phyloP scores from a whole-genome alignment of 306 rosid genomes.

The Ormosia semicastrata region DNA sequence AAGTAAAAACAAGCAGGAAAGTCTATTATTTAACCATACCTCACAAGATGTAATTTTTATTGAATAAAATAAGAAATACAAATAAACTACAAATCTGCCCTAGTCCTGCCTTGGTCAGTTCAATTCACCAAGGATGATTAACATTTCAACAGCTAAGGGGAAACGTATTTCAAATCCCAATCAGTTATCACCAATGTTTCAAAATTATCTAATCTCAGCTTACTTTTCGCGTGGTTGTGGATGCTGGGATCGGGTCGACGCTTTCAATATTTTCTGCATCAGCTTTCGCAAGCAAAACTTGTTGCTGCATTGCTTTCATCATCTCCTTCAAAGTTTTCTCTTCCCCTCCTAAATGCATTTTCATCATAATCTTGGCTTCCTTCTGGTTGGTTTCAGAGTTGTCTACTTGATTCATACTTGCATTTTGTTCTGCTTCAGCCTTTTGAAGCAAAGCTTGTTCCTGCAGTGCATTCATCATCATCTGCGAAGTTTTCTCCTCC shows the following conservation, averaged over 20 bases:
- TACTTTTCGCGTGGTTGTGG: slow-evolving; percentile 35
- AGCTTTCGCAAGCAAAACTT: slow-evolving; percentile 56
- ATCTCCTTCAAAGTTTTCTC: slow-evolving; percentile 56
- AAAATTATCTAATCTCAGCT: slow-evolving; percentile 42
- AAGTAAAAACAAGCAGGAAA: background rate
- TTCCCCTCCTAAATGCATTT: slow-evolving; percentile 57
- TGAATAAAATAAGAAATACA: background rate
- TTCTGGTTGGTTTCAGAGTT: slow-evolving; percentile 21
- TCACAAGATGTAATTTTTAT: slow-evolving; percentile 2
- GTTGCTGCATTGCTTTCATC: slow-evolving; percentile 61
- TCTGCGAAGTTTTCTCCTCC: slow-evolving; percentile 60
- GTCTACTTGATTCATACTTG: slow-evolving; percentile 25
- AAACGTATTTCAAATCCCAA: slow-evolving; percentile 10
- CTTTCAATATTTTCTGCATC: slow-evolving; percentile 39
- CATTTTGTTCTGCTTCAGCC: slow-evolving; percentile 39
- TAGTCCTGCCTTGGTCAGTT: slow-evolving; percentile 2
- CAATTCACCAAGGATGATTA: slow-evolving; percentile 6
- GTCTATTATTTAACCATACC: background rate
- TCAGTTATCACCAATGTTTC: background rate
- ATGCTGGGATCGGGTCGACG: slow-evolving; percentile 28
- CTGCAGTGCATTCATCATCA: slow-evolving; percentile 71
- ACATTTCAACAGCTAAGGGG: slow-evolving; percentile 8
- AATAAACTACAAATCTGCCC: slow-evolving; percentile 9
- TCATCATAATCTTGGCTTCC: slow-evolving; percentile 44
- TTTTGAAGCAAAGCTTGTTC: slow-evolving; percentile 61